Evolutionary conservation across 352 stramenopile species (phyloP), one percentile per base, ranked within the genome.

Genomic region (Pythium aquatile): DNA sequence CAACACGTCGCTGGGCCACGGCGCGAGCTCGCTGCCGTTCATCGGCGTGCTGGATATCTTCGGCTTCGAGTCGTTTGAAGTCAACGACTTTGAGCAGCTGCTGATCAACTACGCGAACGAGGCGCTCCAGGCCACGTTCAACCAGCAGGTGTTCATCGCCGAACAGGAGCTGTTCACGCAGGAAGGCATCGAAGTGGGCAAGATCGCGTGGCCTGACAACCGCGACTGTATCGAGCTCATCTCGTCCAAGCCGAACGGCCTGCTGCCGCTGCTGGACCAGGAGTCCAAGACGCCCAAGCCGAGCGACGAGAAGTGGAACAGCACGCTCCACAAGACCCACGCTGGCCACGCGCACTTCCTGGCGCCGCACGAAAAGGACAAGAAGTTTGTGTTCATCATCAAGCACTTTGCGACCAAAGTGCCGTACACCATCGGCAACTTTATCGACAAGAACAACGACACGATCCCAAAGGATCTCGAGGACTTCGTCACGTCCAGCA

Each of bases 371-470:
- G 81, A 82, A 39, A 96, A 96, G 70, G 86, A 97, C 63, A 95
- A 91, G 83, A 74, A 95, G 55, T 78, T 91, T 52, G 87, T 84
- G 75, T 97, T 97, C 55, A 96, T 94, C 37, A 84, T 97, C 63
- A 75, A 78, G 49, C 91, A 97, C 72, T 97, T 97, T 67, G 90
- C 88, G 28, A 84, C 84, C n/a, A 81, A 72, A 32, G 91, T 97
- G 44, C 85, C 81, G 68, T 97, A 97, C 78, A 93, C 88, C 58
- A 85, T 96, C 53, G 89, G 89, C 47, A 77, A 78, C n/a, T 97
- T 97, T 65, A 94, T 97, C 39, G 85, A 96, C 78, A 97, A 96
- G 72, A 97, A 96, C 76, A 95, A 97, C 65, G 96, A 99, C 70
- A 96, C 88, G 58, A 93, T 99, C 54, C 88, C 88, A 13, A 89